These are phyloP conservation scores for Cladosporium oxysporum DNA, from an alignment of 2,329 filamentous ascomycete species.

Conservation along the genomic window DNA sequence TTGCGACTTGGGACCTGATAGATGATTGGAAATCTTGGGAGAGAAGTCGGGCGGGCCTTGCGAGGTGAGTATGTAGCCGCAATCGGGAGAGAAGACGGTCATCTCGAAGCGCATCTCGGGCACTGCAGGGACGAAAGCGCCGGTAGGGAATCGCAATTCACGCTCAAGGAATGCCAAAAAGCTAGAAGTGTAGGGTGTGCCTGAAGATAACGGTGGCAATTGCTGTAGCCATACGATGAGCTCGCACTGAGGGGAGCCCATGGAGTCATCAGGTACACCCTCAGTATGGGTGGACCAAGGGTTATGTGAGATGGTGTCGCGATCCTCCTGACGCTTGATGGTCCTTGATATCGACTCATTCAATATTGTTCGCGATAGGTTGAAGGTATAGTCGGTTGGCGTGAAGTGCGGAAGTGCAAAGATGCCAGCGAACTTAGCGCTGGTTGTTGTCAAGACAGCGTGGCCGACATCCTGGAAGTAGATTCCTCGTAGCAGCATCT, in stretches of 20 bases:
- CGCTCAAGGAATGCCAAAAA: slow-evolving; percentile 56
- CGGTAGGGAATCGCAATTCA: slow-evolving; percentile 61
- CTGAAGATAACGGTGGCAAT: slow-evolving; percentile 30
- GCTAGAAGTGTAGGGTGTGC: slow-evolving; percentile 27
- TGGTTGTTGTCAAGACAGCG: slow-evolving; percentile 82
- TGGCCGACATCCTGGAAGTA: slow-evolving; percentile 82
- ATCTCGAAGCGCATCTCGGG: slow-evolving; percentile 60
- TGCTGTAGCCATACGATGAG: slow-evolving; percentile 84
- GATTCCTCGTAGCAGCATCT: slow-evolving; percentile 77
- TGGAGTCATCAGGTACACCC: slow-evolving; percentile 55
- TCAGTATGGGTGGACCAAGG: slow-evolving; percentile 73
- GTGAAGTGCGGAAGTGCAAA: slow-evolving; percentile 85
- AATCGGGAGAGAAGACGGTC: slow-evolving; percentile 65
- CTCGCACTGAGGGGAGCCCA: slow-evolving; percentile 76
- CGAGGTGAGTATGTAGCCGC: slow-evolving; percentile 65
- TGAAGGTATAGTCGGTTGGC: slow-evolving; percentile 57
- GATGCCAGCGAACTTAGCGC: slow-evolving; percentile 88
- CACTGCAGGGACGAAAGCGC: slow-evolving; percentile 53
- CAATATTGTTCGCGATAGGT: slow-evolving; percentile 56
- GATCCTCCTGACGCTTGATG: slow-evolving; percentile 65
- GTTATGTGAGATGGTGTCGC: slow-evolving; percentile 56
- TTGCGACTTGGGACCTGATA: slow-evolving; percentile 60
- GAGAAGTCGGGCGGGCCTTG: slow-evolving; percentile 59
- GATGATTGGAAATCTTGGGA: slow-evolving; percentile 53
- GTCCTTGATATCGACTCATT: slow-evolving; percentile 70